Conservation (phyloP, 2,329 filamentous ascomycete genomes). For the Fusarium torulosum region DNA sequence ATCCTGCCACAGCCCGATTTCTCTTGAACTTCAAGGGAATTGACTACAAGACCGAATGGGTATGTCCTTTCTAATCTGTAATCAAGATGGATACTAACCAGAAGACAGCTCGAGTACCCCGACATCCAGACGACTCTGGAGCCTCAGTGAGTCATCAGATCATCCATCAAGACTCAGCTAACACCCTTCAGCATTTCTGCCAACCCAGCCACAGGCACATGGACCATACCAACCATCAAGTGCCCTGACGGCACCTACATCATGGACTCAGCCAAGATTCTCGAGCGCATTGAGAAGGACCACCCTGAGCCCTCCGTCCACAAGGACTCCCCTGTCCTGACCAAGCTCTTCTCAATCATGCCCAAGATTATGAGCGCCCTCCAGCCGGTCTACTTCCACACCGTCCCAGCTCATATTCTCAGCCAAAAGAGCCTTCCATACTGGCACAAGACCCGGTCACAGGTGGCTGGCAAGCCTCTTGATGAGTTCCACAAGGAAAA, state of each 20-base stretch:
- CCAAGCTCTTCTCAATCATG: constrained; percentile 59
- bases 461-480: constrained; percentile 64
- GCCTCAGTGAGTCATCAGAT: constrained; percentile 60
- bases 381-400: constrained; percentile 59
- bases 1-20: constrained; percentile 66
- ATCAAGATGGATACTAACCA: not conserved
- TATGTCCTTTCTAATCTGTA: constrained; percentile 28
- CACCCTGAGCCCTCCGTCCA: constrained; percentile 70
- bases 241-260: constrained; percentile 69
- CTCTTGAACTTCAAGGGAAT: constrained; percentile 76
- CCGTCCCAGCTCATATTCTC: constrained; percentile 65
- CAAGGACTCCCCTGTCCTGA: constrained; percentile 65
- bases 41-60: constrained; percentile 76
- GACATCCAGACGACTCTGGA: constrained; percentile 70
- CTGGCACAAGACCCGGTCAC: constrained; percentile 66
- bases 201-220: constrained; percentile 43
- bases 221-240: constrained; percentile 63
- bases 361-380: constrained; percentile 51
- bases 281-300: constrained; percentile 66
- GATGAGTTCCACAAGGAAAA: constrained; percentile 60
- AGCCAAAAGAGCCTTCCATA: constrained; percentile 64
- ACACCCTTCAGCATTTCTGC: constrained; percentile 31
- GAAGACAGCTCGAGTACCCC: constrained; percentile 69
- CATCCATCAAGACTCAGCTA: not conserved
- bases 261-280: constrained; percentile 75